Conservation (phyloP, 179 eudicot genomes). For the Pouteria campechiana region DNA sequence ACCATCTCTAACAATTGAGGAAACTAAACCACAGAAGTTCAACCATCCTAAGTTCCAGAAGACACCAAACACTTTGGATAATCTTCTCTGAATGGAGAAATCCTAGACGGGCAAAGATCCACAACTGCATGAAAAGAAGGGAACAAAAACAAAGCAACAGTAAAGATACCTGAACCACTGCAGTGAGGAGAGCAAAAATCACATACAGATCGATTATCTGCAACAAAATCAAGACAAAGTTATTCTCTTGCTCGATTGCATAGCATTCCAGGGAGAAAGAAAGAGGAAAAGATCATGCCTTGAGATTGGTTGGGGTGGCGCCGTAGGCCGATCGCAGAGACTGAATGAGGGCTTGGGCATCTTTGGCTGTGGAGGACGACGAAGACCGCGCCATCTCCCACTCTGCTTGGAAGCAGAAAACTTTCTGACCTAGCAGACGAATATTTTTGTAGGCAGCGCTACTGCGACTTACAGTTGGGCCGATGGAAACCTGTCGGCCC, state of each 20-base stretch:
- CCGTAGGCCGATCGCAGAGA: slow-evolving; percentile 67
- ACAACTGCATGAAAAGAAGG: not conserved
- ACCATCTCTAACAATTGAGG: no score
- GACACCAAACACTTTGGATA: no score
- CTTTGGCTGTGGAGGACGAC: slow-evolving; percentile 40
- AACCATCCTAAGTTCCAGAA: no score
- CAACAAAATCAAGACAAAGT: not conserved
- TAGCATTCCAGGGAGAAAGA: not conserved
- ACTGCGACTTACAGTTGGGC: no score
- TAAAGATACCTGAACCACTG: slow-evolving; percentile 60
- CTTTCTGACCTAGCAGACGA: no score
- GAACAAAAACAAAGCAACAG: slow-evolving; percentile 2
- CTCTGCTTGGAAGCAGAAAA: not conserved
- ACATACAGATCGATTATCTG: slow-evolving; percentile 89
- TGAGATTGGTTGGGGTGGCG: slow-evolving; percentile 71
- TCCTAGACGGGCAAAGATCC: not conserved
- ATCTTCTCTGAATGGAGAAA: not conserved
- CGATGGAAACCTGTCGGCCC: no score
- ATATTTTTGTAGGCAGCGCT: no score
- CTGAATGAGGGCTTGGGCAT: slow-evolving; percentile 69
- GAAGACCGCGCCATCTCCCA: slow-evolving; percentile 44
- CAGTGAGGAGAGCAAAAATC: slow-evolving; percentile 60
- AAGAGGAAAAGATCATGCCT: slow-evolving; percentile 26
- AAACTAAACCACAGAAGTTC: no score
- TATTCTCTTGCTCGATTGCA: not conserved